phyloP scores from a whole-genome alignment of 2,329 filamentous ascomycete genomes.

The Chaetothyriales sp. region DNA sequence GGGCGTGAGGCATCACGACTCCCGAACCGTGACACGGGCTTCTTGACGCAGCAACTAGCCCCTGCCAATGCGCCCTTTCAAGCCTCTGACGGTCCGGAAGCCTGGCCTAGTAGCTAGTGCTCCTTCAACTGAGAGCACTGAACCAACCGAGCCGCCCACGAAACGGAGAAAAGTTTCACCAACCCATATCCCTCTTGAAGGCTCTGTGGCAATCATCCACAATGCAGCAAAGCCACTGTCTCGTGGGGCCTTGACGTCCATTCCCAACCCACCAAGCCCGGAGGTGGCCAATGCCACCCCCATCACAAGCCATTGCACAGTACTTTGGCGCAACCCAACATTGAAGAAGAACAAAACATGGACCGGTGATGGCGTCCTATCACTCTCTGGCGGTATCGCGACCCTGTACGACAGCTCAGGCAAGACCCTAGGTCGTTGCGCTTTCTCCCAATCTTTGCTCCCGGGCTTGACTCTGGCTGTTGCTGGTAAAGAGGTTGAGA shows the following conservation, averaged over 20 bases:
- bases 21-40: no score
- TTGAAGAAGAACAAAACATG: conserved; percentile 65
- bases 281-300: conserved; percentile 17
- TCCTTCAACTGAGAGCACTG: conserved; percentile 14
- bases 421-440: conserved; percentile 46
- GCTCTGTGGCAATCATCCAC: conserved; percentile 3
- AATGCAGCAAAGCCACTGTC: background rate
- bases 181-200: conserved; percentile 1
- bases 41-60: background rate
- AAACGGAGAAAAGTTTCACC: conserved; percentile 6
- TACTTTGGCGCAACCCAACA: conserved; percentile 50
- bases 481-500: conserved; percentile 54
- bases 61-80: conserved; percentile 36
- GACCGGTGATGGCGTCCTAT: conserved; percentile 58
- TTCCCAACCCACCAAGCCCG: conserved; percentile 23
- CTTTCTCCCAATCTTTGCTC: conserved; percentile 43
- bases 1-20: no score
- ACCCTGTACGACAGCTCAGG: conserved; percentile 51
- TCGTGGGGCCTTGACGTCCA: conserved; percentile 10
- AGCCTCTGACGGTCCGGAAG: conserved; percentile 30
- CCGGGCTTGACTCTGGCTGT: conserved; percentile 49
- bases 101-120: conserved; percentile 7
- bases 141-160: conserved; percentile 28
- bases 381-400: conserved; percentile 43
- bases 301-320: conserved; percentile 8